A percentile compares a stretch with the other conserved stretches of the same genome.
These are phyloP conservation scores for Bryoerythrophyllum caledonicum DNA, from an alignment of 225 moss, liverwort and hornwort species.

Conservation along the genomic window DNA sequence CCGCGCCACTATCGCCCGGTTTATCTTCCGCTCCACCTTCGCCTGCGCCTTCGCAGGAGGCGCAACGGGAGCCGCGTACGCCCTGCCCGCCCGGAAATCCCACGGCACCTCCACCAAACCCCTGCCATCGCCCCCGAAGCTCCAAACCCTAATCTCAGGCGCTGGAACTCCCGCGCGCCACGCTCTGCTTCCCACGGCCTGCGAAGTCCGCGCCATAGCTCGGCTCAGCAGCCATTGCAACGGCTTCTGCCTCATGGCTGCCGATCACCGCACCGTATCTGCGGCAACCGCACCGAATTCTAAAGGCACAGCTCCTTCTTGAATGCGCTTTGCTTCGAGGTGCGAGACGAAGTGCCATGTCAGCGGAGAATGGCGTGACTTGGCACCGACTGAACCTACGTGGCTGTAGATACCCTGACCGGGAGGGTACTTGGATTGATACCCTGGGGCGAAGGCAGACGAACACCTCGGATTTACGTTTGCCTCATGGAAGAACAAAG, in stretches of 20 bases:
- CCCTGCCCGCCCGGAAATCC: conserved; percentile 5
- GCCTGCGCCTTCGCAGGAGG: background rate
- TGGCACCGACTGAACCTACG: background rate
- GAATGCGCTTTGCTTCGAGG: background rate
- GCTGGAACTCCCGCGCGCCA: background rate
- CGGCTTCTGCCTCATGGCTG: conserved; percentile 34
- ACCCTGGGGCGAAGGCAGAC: no score
- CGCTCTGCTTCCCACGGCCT: background rate
- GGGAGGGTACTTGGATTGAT: no score
- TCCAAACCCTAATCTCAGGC: background rate
- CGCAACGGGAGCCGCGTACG: conserved; percentile 14
- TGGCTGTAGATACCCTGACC: background rate
- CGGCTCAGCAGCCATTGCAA: conserved; percentile 24
- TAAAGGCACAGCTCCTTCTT: background rate
- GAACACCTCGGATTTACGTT: no score
- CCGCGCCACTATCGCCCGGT: conserved; percentile 55
- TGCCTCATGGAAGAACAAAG: no score
- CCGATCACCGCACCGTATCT: background rate
- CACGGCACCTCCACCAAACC: conserved; percentile 1
- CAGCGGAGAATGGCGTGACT: background rate
- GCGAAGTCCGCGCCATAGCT: background rate
- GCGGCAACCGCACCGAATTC: background rate
- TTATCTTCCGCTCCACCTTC: conserved; percentile 37
- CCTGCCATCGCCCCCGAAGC: background rate
- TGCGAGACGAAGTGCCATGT: background rate